Base-by-base conservation (phyloP, 495 filamentous ascomycete genomes). In the Penicillium mononematosum region DNA sequence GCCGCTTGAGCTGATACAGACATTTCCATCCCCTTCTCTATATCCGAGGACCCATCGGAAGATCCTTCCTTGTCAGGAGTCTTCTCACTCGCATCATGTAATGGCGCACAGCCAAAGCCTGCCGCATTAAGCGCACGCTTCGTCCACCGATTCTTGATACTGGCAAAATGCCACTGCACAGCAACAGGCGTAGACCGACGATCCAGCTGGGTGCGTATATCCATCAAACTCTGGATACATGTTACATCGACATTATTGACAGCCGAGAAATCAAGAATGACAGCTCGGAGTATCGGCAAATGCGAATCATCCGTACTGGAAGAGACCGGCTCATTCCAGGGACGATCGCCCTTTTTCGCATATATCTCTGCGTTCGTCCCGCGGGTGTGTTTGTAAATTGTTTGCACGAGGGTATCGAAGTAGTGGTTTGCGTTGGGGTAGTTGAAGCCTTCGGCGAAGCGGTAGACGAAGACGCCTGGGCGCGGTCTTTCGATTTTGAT, bases 231-330 rank as follows among this genome's bases (percentile, higher is more conserved):
- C 75, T 98, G 92, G 1, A 96, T 81, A 1, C 90, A 93, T 0
- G 92, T 96, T 60, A 95, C 84, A 63, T 98, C 92, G 47, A 96
- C 89, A 62, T 96, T 91, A 71, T 98, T 96, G 62, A 98, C 92
- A 0, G 89, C 90, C 42, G 85, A 88, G 71, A 98, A 93, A 66
- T 98, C 92, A 16, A 98, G 84, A 54, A 98, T 93, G 67, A 98
- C 78, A 41, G 92, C 92, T 63, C 91, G 91, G 41, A 96, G 82
- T 0, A 85, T 88, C 0, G 92, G 92, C 0, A 85, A 78, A 43
- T 78, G 64, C 22, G 78, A 69, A 42, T 76, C 65, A n/a, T 77
- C 74, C 16, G 52, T 77, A 78, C 31, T 83, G 81, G 38, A 19
- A 27, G 91, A 88, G 36, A 89, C 92, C 2, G 92, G 89, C 64